Percentiles rank a stretch among this genome's conserved stretches.
These are phyloP conservation scores for Furcasterigmium sp. DNA, from an alignment of 2,329 filamentous ascomycete species.

Conservation along the genomic window DNA sequence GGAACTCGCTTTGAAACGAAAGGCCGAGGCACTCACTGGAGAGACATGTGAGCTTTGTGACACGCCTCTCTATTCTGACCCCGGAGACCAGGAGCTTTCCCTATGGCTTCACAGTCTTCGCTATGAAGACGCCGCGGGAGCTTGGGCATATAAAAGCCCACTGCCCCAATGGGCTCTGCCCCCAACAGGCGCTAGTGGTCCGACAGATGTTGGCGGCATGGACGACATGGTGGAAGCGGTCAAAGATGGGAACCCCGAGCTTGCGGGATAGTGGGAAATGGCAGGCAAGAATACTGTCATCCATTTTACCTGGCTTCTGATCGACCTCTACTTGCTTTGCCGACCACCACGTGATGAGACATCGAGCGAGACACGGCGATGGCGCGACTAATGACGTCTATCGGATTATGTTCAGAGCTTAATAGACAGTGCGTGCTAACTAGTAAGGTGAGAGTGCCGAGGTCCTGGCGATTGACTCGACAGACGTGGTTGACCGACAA, in stretches of 20 bases:
- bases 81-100: constrained; percentile 81
- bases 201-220: constrained; percentile 59
- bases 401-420: too few species aligned
- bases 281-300: background rate
- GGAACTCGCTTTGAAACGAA: constrained; percentile 80
- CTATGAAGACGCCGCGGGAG: constrained; percentile 78
- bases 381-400: background rate
- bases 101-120: constrained; percentile 90
- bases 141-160: constrained; percentile 82
- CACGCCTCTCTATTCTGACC: constrained; percentile 89
- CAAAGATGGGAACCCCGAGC: constrained; percentile 37
- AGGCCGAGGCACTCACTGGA: constrained; percentile 91
- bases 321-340: background rate
- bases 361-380: background rate
- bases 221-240: constrained; percentile 54
- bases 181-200: constrained; percentile 66
- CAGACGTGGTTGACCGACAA: background rate
- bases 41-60: constrained; percentile 74
- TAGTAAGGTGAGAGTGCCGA: too few species aligned
- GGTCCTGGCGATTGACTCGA: background rate
- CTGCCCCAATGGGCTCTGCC: constrained; percentile 85
- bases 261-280: constrained; percentile 12
- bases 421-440: too few species aligned
- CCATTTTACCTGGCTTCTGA: background rate
- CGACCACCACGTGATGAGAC: too few species aligned